Percentiles rank a stretch among this genome's conserved stretches.
Evolutionary conservation across 2,329 filamentous ascomycete genomes (phyloP).

Genomic region (Venturia pyrina): DNA sequence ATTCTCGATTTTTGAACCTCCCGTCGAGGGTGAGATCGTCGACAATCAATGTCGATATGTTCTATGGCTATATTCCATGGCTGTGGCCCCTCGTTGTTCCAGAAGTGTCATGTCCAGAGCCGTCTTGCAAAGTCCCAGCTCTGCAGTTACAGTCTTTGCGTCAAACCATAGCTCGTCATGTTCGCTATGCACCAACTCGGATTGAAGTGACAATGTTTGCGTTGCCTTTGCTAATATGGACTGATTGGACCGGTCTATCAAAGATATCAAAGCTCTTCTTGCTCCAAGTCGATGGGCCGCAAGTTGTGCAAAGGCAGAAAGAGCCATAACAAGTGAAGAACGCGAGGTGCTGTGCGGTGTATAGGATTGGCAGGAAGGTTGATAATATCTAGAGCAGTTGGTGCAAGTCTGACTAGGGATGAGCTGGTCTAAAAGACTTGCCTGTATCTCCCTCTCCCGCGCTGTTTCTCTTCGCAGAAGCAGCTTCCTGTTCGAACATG

Average conservation of each 20-base stretch:
- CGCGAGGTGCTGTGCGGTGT: conserved; percentile 15
- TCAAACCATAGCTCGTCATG: conserved; percentile 12
- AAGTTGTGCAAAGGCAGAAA: conserved; percentile 18
- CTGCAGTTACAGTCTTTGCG: conserved; percentile 17
- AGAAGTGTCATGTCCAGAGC: conserved; percentile 17
- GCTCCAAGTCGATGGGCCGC: not conserved
- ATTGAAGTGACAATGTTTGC: not conserved
- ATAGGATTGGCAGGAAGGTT: not conserved
- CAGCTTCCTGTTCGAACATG: not conserved
- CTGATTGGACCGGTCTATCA: not conserved
- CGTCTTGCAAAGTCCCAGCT: conserved; percentile 23
- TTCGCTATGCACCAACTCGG: conserved; percentile 8
- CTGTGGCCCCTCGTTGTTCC: conserved; percentile 17
- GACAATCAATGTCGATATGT: conserved; percentile 12
- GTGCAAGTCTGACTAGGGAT: not conserved
- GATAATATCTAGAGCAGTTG: not conserved
- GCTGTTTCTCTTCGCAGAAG: not conserved
- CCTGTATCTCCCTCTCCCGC: not conserved
- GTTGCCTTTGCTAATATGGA: conserved; percentile 4
- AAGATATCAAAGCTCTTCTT: not conserved
- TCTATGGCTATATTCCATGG: conserved; percentile 19
- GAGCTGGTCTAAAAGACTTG: not conserved
- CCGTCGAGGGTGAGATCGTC: conserved; percentile 23
- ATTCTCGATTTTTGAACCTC: conserved; percentile 20
- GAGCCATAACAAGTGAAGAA: conserved; percentile 21